These are phyloP conservation scores for Lignosus rhinocerotis DNA, from an alignment of 1,284 basidiomycete species.

Conservation along the genomic window DNA sequence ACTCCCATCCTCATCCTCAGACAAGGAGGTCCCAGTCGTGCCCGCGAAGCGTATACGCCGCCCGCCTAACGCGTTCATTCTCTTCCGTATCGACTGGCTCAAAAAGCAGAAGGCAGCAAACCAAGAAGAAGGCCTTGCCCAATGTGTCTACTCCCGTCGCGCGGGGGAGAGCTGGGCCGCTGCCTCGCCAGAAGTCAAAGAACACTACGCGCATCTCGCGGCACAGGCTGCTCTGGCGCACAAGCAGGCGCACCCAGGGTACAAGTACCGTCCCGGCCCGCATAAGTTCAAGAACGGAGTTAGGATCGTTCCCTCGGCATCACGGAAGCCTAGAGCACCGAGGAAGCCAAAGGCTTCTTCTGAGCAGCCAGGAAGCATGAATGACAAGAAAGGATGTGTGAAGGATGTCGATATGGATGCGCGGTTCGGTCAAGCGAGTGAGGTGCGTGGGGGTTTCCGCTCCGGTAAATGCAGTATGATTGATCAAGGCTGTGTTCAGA, in stretches of 20 bases:
- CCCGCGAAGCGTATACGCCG: background rate
- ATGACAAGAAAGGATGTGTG: no score
- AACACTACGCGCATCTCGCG: background rate
- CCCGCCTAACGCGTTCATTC: constrained; percentile 1
- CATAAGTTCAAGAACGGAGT: background rate
- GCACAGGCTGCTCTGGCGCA: background rate
- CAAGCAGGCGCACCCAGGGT: background rate
- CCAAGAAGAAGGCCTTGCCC: background rate
- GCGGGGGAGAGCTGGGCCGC: background rate
- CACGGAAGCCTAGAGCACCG: background rate
- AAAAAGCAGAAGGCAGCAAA: background rate
- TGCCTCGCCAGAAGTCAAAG: background rate
- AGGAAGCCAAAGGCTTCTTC: no score
- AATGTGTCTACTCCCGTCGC: background rate
- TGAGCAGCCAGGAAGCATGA: no score
- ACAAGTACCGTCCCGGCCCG: background rate
- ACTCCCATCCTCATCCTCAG: background rate
- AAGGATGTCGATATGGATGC: no score
- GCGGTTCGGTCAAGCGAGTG: no score
- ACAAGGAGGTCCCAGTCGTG: background rate
- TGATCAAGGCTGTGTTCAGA: no score
- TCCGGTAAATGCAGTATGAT: no score
- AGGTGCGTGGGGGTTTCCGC: no score
- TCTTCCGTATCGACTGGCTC: background rate
- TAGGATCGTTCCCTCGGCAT: background rate